A percentile compares a stretch with the other conserved stretches of the same genome.
phyloP scores from a whole-genome alignment of 129 eudicot species.

The Rutidosis leptorrhynchoides region DNA sequence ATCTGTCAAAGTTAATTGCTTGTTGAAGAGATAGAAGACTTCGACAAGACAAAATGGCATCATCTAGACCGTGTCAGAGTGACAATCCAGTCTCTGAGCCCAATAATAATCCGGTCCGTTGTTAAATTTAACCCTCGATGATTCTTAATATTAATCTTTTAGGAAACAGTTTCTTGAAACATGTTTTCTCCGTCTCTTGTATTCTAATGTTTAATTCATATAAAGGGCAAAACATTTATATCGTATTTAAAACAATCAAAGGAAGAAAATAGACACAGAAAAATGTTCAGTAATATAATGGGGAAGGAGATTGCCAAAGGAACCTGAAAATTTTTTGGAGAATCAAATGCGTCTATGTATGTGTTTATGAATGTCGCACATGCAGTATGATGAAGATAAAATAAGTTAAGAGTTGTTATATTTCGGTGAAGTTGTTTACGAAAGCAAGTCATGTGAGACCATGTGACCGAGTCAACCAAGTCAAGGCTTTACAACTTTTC shows the following conservation, averaged over 20 bases:
- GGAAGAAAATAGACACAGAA: not conserved
- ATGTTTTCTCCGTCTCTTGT: not conserved
- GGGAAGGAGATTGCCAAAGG: not conserved
- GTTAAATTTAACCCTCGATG: not conserved
- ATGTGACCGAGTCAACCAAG: not conserved
- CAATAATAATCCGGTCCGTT: not conserved
- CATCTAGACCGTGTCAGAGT: not conserved
- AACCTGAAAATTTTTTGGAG: not conserved
- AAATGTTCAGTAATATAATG: not conserved
- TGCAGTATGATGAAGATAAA: not conserved
- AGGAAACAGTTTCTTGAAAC: not conserved
- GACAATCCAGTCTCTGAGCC: not conserved
- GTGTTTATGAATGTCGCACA: not conserved
- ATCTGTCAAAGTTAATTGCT: not conserved
- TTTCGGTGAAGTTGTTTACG: not conserved
- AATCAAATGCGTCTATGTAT: not conserved
- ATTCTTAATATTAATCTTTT: too few species aligned
- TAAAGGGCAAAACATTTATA: not conserved
- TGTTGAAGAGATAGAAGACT: not conserved
- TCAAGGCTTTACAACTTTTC: not conserved
- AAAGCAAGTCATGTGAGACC: not conserved
- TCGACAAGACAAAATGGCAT: not conserved
- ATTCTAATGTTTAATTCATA: not conserved
- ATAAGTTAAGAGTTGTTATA: not conserved
- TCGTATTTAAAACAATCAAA: not conserved